These are phyloP conservation scores for Trichoderma simmonsii DNA, from an alignment of 2,329 filamentous ascomycete species.

Conservation along the genomic window DNA sequence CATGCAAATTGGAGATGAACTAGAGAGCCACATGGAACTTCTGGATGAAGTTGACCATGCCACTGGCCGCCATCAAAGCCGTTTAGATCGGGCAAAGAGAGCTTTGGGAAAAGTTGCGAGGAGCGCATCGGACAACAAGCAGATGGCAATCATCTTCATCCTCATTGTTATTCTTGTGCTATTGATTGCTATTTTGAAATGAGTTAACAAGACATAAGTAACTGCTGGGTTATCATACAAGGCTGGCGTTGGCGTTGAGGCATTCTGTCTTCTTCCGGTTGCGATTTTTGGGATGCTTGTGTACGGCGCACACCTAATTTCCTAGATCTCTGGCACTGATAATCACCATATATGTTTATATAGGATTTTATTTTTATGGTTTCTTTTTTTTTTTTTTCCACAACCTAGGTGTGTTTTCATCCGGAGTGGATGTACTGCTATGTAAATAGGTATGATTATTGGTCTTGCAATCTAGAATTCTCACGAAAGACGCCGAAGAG, in stretches of 20 bases:
- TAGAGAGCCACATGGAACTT: constrained; percentile 85
- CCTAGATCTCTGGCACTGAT: background rate
- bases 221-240: background rate
- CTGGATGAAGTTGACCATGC: constrained; percentile 84
- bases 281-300: background rate
- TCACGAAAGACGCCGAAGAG: background rate
- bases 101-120: constrained; percentile 69
- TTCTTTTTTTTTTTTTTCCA: background rate
- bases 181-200: constrained; percentile 80
- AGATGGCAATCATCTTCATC: constrained; percentile 76
- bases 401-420: background rate
- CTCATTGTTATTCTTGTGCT: constrained; percentile 80
- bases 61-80: constrained; percentile 75
- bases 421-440: background rate
- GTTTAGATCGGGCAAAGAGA: constrained; percentile 71
- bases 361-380: background rate
- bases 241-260: background rate
- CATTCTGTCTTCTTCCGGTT: background rate
- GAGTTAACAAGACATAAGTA: constrained; percentile 14
- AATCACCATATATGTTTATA: background rate
- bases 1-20: constrained; percentile 94
- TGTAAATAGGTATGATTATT: constrained; percentile 12
- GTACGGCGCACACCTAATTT: background rate
- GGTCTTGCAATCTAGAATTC: constrained; percentile 13
- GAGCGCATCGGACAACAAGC: constrained; percentile 80